Evolutionary conservation across 2,329 filamentous ascomycete species (phyloP).

Genomic region (Penicillium sumatraense): DNA sequence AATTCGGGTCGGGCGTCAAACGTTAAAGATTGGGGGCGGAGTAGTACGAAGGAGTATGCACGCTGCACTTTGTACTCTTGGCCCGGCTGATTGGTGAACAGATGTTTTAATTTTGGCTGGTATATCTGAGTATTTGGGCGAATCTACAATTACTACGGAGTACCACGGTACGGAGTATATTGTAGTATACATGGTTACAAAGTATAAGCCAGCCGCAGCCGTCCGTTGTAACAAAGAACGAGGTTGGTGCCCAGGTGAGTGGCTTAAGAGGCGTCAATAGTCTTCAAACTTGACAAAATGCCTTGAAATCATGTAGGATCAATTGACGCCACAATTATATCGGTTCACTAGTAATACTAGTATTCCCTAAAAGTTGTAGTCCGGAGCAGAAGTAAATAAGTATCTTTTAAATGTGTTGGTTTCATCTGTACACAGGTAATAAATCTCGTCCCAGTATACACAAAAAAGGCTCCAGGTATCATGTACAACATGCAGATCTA

Average conservation of each 20-base stretch:
- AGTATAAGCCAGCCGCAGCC: background rate
- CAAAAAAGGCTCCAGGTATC: slow-evolving; percentile 33
- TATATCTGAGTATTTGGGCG: background rate
- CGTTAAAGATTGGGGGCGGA: background rate
- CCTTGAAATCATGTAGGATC: background rate
- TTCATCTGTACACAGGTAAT: slow-evolving; percentile 18
- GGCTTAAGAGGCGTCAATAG: slow-evolving; percentile 1
- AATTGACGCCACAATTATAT: background rate
- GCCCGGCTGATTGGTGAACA: background rate
- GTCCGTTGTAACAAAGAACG: background rate
- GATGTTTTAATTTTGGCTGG: background rate
- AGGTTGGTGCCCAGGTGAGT: background rate
- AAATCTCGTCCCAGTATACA: slow-evolving; percentile 15
- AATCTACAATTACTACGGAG: background rate
- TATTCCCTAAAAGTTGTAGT: too few species aligned
- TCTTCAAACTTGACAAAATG: background rate
- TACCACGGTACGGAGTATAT: background rate
- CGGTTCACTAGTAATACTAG: too few species aligned
- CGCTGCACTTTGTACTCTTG: too few species aligned
- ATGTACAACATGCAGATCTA: slow-evolving; percentile 42
- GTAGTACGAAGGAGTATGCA: background rate
- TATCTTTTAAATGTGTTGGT: slow-evolving; percentile 4
- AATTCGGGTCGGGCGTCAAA: slow-evolving; percentile 2
- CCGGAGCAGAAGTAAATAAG: background rate
- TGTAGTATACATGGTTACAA: background rate